A percentile compares a stretch with the other conserved stretches of the same genome.
These are phyloP conservation scores for Glycyrrhiza uralensis DNA, from an alignment of 306 rosid genomes.

Conservation along the genomic window DNA sequence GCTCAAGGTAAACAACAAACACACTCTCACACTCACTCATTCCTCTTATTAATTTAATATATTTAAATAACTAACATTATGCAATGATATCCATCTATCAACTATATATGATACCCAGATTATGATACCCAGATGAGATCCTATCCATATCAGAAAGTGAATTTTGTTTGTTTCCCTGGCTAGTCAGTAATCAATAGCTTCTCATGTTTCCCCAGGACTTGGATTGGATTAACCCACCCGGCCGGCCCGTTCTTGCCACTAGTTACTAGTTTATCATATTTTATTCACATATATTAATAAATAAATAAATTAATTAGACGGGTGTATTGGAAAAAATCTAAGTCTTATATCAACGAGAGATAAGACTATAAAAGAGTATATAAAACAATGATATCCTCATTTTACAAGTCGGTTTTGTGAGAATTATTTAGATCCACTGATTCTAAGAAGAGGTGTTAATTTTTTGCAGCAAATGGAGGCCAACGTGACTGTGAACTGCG, in stretches of 20 bases:
- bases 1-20: slow-evolving; percentile 53
- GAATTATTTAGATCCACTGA: too few species aligned
- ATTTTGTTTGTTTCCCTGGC: slow-evolving; percentile 36
- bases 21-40: neutral
- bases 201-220: slow-evolving; percentile 8
- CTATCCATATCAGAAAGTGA: slow-evolving; percentile 15
- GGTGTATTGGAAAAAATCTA: too few species aligned
- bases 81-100: neutral
- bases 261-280: neutral
- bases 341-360: too few species aligned
- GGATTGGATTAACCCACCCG: slow-evolving; percentile 19
- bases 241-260: neutral
- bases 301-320: neutral
- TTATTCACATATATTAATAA: neutral
- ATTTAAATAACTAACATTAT: neutral
- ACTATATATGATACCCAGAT: too few species aligned
- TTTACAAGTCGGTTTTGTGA: too few species aligned
- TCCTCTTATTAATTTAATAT: neutral
- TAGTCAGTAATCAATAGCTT: neutral
- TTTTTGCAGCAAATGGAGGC: slow-evolving; percentile 66
- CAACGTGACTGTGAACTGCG: slow-evolving; percentile 79
- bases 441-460: neutral
- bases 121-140: too few species aligned
- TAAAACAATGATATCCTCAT: too few species aligned
- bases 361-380: too few species aligned